Percentiles rank a stretch among this genome's conserved stretches.
Evolutionary conservation across 495 filamentous ascomycete genomes (phyloP).

Genomic region (Pyrenula massariospora): DNA sequence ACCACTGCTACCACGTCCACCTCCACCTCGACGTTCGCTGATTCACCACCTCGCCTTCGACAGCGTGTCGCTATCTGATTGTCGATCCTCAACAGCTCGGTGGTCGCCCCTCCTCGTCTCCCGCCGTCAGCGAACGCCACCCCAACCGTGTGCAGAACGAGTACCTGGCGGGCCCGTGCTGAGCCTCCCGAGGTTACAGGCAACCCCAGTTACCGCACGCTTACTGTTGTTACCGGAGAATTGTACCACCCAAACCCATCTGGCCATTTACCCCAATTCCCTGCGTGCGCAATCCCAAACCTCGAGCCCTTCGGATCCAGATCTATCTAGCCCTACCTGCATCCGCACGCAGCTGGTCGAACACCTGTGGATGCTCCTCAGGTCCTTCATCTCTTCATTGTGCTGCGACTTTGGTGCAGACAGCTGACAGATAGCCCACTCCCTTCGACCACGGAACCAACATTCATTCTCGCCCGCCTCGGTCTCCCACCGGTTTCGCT

Average conservation of each 20-base stretch:
- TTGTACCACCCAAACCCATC: neutral
- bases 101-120: no score
- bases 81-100: no score
- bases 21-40: no score
- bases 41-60: no score
- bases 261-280: neutral
- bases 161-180: neutral
- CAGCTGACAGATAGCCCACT: neutral
- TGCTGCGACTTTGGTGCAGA: neutral
- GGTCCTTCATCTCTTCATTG: neutral
- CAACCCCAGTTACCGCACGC: neutral
- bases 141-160: no score
- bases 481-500: neutral
- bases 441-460: neutral
- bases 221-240: neutral
- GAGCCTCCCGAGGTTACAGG: neutral
- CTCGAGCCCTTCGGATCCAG: neutral
- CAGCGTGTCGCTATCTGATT: no score
- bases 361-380: neutral
- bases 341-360: neutral
- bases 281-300: neutral
- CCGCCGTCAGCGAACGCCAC: no score
- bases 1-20: no score
- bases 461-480: neutral
- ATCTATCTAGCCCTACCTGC: neutral